These are phyloP conservation scores for Nadsonia fulvescens DNA, from an alignment of 805 yeast genomes.

Conservation along the genomic window DNA sequence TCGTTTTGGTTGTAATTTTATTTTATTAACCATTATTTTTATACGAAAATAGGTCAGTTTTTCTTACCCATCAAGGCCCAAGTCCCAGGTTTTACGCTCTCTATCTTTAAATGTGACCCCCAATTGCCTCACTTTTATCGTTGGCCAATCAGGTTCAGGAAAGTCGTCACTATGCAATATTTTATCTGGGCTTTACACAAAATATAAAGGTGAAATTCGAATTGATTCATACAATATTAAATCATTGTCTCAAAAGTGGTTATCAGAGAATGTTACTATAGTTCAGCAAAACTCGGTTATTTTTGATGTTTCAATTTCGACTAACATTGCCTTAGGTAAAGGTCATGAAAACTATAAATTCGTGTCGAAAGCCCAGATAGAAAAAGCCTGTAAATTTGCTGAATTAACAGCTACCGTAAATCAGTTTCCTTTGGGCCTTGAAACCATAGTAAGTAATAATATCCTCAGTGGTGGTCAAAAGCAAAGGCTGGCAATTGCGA, in stretches of 20 bases:
- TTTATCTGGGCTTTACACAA: slow-evolving; percentile 38
- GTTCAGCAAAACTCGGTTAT: slow-evolving; percentile 57
- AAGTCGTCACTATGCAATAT: slow-evolving; percentile 66
- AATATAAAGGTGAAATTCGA: slow-evolving; percentile 33
- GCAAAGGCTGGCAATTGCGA: slow-evolving; percentile 69
- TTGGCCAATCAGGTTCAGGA: slow-evolving; percentile 88
- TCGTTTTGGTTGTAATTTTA: too few relatives aligned
- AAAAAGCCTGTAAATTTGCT: slow-evolving; percentile 35
- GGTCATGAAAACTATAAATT: slow-evolving; percentile 12
- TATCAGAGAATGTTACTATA: slow-evolving; percentile 44
- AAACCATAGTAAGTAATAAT: slow-evolving; percentile 30
- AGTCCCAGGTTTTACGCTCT: slow-evolving; percentile 26
- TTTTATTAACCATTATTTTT: slow-evolving; percentile 1
- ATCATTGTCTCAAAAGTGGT: slow-evolving; percentile 29
- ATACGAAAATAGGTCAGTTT: slow-evolving; percentile 25
- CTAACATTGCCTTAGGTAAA: slow-evolving; percentile 43
- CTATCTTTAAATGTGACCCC: slow-evolving; percentile 29
- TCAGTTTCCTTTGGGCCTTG: slow-evolving; percentile 34
- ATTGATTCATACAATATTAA: slow-evolving; percentile 36
- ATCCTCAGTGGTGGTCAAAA: slow-evolving; percentile 89
- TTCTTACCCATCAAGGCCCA: slow-evolving; percentile 40
- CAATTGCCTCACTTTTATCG: slow-evolving; percentile 36
- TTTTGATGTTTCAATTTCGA: slow-evolving; percentile 42
- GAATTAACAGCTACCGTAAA: slow-evolving; percentile 31
- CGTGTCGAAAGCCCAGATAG: slow-evolving; percentile 15